These are phyloP conservation scores for Pseudocercospora vitis DNA, from an alignment of 2,329 filamentous ascomycete genomes.

Conservation along the genomic window DNA sequence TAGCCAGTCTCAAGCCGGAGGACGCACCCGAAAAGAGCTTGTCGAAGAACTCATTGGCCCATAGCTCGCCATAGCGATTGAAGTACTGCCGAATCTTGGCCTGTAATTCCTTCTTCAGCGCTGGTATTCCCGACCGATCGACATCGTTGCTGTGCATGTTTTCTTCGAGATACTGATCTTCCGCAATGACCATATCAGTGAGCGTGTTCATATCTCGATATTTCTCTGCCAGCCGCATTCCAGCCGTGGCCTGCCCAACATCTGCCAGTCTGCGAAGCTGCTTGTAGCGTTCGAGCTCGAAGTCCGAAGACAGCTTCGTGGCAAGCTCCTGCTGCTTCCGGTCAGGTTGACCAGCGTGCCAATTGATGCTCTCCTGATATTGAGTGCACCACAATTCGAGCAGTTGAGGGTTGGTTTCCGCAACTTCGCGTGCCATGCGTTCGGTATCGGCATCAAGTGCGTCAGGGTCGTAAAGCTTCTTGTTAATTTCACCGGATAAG, in stretches of 20 bases:
- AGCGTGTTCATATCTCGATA: constrained; percentile 64
- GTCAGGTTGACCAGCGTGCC: constrained; percentile 54
- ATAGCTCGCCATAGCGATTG: constrained; percentile 63
- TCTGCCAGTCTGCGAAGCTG: constrained; percentile 45
- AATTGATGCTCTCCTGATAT: constrained; percentile 60
- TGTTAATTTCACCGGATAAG: constrained; percentile 43
- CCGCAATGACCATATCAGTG: constrained; percentile 53
- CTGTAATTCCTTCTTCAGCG: constrained; percentile 45
- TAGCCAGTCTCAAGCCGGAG: constrained; percentile 61
- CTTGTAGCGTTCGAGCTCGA: constrained; percentile 42
- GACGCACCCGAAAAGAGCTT: constrained; percentile 66
- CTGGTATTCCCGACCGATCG: constrained; percentile 6
- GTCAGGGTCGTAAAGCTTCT: constrained; percentile 41
- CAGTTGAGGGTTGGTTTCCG: constrained; percentile 53
- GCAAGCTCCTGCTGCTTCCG: constrained; percentile 52
- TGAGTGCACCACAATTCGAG: constrained; percentile 60
- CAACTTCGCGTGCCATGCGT: constrained; percentile 49
- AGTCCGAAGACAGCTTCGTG: constrained; percentile 44
- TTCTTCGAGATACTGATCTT: constrained; percentile 43
- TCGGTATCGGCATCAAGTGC: constrained; percentile 36
- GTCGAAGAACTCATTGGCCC: constrained; percentile 77
- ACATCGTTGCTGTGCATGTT: constrained; percentile 29
- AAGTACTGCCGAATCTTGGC: constrained; percentile 55
- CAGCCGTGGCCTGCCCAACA: constrained; percentile 58
- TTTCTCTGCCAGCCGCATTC: constrained; percentile 62